Base-by-base conservation (phyloP, 768 basidiomycete species). In the Vishniacozyma victoriae region DNA sequence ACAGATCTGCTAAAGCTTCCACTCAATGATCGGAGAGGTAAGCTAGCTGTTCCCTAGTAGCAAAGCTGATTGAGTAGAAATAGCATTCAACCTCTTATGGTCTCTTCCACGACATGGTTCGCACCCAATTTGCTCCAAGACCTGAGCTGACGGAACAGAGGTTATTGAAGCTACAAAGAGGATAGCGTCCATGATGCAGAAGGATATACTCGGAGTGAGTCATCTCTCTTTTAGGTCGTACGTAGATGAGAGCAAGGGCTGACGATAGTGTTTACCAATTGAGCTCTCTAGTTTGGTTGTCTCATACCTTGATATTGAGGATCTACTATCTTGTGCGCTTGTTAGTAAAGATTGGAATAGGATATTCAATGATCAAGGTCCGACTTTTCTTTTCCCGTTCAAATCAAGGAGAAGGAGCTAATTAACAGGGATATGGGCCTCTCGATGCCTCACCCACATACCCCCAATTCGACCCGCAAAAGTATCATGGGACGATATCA, bases 151-250 rank as follows among this genome's bases (percentile, higher is more conserved):
- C 20, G 9, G 11, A 16, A 15, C 33, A 61, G 64, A 67, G 11
- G 51, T 63, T 13, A 51, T 58, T n/a, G 35, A 37, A 12, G n/a
- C 63, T 3, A 54, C 53, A 24, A 36, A 40, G 19, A 23, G 52
- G n/a, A 22, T 67, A 2, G 47, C 35, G 24, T 25, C 29, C 19
- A 50, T 52, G 48, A 45, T 67, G 11, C 64, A 67, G 43, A 63
- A 59, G 44, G 64, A 67, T 46, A 61, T 67, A 35, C 43, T 67
- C 22, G 59, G 58, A 1, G 64, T 62, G 24, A 50, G 64, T 53
- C 7, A 31, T 20, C 5, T 3, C 35, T 37, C 35, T 37, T 37
- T 41, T 7, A 13, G 11, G 20, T 7, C n/a, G 19, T 41, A 41
- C 11, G 11, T 4, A 20, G 39, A 41, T 20, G 39, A 41, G 39